phyloP scores from a whole-genome alignment of 345 rosid species.

The Hirschfeldia incana region DNA sequence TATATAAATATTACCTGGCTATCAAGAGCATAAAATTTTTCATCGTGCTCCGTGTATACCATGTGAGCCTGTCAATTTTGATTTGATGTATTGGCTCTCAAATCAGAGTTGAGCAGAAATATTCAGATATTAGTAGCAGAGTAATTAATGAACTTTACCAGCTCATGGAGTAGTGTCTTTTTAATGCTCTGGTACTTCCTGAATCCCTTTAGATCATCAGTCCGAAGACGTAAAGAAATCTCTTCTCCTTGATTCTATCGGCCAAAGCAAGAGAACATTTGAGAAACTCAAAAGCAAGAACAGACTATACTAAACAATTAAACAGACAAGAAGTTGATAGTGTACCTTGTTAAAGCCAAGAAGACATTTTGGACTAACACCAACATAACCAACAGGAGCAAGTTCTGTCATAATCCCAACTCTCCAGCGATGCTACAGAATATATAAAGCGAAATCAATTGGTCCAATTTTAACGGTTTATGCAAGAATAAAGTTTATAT shows the following conservation, averaged over 20 bases:
- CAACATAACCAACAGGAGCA: slow-evolving; percentile 98
- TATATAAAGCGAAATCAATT: neutral
- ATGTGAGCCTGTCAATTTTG: slow-evolving; percentile 79
- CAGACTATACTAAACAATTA: neutral
- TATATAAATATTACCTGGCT: slow-evolving; percentile 60
- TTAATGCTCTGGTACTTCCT: slow-evolving; percentile 92
- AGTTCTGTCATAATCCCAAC: slow-evolving; percentile 91
- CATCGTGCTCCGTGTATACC: slow-evolving; percentile 90
- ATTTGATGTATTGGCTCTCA: slow-evolving; percentile 15
- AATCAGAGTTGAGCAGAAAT: neutral
- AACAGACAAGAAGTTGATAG: neutral
- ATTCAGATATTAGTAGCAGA: neutral
- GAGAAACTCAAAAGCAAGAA: neutral
- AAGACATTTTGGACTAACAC: slow-evolving; percentile 81
- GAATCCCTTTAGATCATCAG: slow-evolving; percentile 95
- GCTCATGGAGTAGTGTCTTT: slow-evolving; percentile 93
- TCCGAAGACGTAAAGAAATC: slow-evolving; percentile 92
- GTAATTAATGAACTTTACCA: slow-evolving; percentile 47
- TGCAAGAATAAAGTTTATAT: neutral
- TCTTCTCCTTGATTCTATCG: slow-evolving; percentile 91
- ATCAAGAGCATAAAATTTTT: slow-evolving; percentile 75
- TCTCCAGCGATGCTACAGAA: slow-evolving; percentile 75
- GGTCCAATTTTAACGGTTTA: slow-evolving; percentile 8
- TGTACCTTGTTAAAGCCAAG: slow-evolving; percentile 89
- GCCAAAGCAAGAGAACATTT: neutral